Conservation (phyloP, 148 eudicot genomes). For the Persicaria tinctoria region DNA sequence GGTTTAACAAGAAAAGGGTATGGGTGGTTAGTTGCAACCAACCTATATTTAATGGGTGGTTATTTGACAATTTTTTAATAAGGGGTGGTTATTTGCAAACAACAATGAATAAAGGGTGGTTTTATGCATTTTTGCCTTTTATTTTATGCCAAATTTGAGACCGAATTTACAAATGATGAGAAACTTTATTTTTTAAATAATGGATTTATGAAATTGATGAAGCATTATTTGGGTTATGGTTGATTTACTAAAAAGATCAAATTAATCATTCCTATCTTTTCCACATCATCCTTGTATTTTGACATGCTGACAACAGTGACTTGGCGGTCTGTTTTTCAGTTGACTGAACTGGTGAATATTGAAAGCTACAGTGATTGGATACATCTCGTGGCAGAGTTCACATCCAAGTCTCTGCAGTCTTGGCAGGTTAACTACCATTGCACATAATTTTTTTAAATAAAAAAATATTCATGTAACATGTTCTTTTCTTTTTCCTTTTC, state of each 20-base stretch:
- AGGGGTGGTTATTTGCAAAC: too few relatives aligned
- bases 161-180: neutral
- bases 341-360: constrained; percentile 49
- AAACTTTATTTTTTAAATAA: neutral
- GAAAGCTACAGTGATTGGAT: constrained; percentile 56
- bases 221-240: neutral
- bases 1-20: too few relatives aligned
- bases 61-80: too few relatives aligned
- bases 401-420: constrained; percentile 56
- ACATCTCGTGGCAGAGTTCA: constrained; percentile 50
- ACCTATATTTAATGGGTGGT: too few relatives aligned
- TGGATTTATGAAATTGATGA: neutral
- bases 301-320: neutral
- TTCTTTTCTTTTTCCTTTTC: neutral
- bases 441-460: neutral
- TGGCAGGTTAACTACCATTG: constrained; percentile 43
- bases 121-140: neutral
- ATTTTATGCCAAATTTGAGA: neutral
- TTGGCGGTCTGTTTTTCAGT: constrained; percentile 21
- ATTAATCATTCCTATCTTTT: neutral
- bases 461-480: neutral
- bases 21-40: too few relatives aligned
- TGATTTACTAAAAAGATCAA: neutral
- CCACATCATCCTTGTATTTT: neutral
- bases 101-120: too few relatives aligned